These are phyloP conservation scores for Kodamaea derodonti DNA, from an alignment of 1,139 yeast genomes.

Conservation along the genomic window DNA sequence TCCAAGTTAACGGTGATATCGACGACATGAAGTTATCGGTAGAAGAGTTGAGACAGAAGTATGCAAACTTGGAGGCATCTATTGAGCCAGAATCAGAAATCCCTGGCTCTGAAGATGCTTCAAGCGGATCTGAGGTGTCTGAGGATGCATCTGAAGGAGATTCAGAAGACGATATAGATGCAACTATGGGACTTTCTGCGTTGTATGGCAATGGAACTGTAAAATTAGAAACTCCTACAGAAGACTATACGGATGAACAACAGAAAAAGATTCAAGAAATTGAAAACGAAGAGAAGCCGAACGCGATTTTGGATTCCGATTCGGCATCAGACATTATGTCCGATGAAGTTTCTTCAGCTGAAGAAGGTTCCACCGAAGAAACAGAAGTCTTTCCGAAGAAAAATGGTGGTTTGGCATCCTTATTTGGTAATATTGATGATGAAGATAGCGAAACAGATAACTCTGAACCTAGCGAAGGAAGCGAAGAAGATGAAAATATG, in stretches of 20 bases:
- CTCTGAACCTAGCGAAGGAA: constrained; percentile 9
- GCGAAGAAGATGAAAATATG: constrained; percentile 4
- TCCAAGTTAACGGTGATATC: constrained; percentile 10
- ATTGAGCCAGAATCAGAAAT: constrained; percentile 11
- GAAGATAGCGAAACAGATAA: constrained; percentile 13
- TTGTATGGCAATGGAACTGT: constrained; percentile 21
- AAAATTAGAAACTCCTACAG: background rate
- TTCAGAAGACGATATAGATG: constrained; percentile 19
- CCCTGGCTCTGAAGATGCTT: constrained; percentile 1
- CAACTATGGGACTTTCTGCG: constrained; percentile 28
- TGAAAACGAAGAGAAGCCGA: constrained; percentile 11
- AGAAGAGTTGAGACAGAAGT: constrained; percentile 64
- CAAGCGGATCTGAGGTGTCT: background rate
- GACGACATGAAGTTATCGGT: constrained; percentile 47
- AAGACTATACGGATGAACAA: constrained; percentile 36
- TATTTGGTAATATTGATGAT: constrained; percentile 16
- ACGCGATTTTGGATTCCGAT: constrained; percentile 23
- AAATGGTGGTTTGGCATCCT: constrained; percentile 18
- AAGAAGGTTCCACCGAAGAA: constrained; percentile 11
- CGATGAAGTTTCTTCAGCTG: constrained; percentile 7
- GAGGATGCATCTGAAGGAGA: constrained; percentile 14
- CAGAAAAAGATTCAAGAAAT: constrained; percentile 25
- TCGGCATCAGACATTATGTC: constrained; percentile 13
- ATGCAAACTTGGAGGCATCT: constrained; percentile 45
- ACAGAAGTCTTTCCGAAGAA: constrained; percentile 1